These are phyloP conservation scores for Lactarius deliciosus DNA, from an alignment of 768 basidiomycete species.

Conservation along the genomic window DNA sequence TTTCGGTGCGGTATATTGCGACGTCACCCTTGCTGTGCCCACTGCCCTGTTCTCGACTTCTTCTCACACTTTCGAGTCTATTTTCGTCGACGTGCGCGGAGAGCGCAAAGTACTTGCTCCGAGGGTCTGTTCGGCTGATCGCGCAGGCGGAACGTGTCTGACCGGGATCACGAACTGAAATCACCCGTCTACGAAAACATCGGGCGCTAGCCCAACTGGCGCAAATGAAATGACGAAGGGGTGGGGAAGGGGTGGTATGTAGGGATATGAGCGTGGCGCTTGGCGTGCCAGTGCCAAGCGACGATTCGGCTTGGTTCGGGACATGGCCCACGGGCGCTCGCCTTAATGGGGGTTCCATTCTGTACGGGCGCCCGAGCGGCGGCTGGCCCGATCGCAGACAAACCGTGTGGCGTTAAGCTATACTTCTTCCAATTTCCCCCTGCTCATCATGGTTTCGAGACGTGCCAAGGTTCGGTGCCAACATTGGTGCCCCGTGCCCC, in stretches of 20 bases:
- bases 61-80: background rate
- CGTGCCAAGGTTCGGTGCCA: conserved; percentile 1
- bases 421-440: background rate
- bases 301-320: background rate
- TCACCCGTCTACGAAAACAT: background rate
- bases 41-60: conserved; percentile 3
- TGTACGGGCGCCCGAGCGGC: conserved; percentile 1
- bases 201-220: conserved; percentile 3
- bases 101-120: conserved; percentile 1
- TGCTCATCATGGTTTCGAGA: background rate
- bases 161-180: background rate
- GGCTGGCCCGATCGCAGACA: background rate
- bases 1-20: background rate
- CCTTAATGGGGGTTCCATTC: background rate
- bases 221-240: conserved; percentile 14
- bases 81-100: background rate
- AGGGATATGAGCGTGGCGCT: conserved; percentile 1
- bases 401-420: background rate
- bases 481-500: background rate
- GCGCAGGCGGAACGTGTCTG: background rate
- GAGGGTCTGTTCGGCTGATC: conserved; percentile 4
- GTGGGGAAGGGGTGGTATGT: too few relatives aligned
- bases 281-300: conserved; percentile 7
- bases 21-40: conserved; percentile 14
- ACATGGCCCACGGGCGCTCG: background rate